Evolutionary conservation across 2,329 filamentous ascomycete species (phyloP).

Genomic region (Pseudocercospora pini-densiflorae): DNA sequence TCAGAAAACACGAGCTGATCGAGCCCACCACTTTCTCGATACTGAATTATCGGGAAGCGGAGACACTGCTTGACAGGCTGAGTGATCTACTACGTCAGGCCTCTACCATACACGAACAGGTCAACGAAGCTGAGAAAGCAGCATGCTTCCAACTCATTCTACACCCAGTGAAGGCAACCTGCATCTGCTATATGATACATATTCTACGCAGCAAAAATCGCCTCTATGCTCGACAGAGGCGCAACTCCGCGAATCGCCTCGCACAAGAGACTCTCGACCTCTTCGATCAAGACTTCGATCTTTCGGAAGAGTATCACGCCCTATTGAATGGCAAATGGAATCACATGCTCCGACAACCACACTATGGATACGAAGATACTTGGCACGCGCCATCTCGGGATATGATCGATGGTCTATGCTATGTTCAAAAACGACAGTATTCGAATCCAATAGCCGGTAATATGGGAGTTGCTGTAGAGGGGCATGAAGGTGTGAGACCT

Average conservation of each 20-base stretch:
- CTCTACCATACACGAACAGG: constrained; percentile 28
- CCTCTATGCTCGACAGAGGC: constrained; percentile 60
- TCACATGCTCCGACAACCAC: constrained; percentile 30
- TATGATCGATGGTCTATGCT: background rate
- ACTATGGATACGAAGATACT: constrained; percentile 48
- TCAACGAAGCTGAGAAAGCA: constrained; percentile 48
- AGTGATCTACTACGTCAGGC: constrained; percentile 38
- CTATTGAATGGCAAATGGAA: constrained; percentile 55
- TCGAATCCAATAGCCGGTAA: constrained; percentile 71
- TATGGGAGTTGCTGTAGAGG: constrained; percentile 67
- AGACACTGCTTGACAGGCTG: constrained; percentile 62
- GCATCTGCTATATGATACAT: constrained; percentile 60
- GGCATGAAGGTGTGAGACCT: constrained; percentile 30
- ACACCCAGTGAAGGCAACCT: constrained; percentile 63
- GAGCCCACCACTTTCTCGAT: constrained; percentile 63
- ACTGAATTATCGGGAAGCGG: constrained; percentile 68
- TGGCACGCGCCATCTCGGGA: constrained; percentile 1
- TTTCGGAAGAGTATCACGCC: constrained; percentile 62
- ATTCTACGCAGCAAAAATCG: constrained; percentile 58
- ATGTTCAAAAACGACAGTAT: constrained; percentile 63
- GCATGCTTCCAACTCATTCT: constrained; percentile 68
- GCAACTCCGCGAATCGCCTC: constrained; percentile 61
- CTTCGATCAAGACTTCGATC: constrained; percentile 62
- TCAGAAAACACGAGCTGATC: constrained; percentile 67
- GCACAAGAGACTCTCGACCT: constrained; percentile 57